Evolutionary conservation across 371 early-diverging fungal species (phyloP).

Genomic region (Mortierella sp.): DNA sequence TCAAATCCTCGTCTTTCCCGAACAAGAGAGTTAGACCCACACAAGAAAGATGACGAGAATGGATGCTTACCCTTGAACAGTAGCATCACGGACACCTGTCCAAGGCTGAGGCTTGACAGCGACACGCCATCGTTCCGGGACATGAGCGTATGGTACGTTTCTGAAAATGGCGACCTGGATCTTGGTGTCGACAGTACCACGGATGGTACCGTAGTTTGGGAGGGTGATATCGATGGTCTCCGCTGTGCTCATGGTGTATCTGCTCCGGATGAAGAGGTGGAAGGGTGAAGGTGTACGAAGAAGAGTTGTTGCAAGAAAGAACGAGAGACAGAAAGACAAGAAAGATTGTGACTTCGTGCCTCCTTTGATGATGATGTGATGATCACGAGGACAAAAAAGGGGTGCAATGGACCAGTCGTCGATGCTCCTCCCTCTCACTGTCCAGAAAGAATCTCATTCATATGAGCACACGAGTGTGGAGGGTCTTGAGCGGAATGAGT

Average conservation of each 20-base stretch:
- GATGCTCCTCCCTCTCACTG: no score
- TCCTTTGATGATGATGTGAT: no score
- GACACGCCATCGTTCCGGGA: conserved; percentile 39
- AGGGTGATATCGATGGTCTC: conserved; percentile 9
- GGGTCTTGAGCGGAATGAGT: no score
- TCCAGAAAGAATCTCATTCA: no score
- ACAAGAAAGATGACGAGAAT: background rate
- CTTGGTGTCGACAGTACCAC: background rate
- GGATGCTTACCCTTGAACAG: conserved; percentile 31
- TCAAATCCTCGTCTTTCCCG: background rate
- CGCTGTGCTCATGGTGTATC: background rate
- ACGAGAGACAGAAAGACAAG: no score
- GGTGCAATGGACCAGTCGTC: no score
- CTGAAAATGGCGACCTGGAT: conserved; percentile 22
- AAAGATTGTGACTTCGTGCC: no score
- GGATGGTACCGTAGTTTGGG: conserved; percentile 1
- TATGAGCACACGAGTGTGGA: no score
- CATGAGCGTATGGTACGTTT: conserved; percentile 39
- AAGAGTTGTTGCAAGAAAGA: background rate
- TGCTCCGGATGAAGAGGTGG: no score
- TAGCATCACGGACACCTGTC: conserved; percentile 45
- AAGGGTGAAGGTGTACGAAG: no score
- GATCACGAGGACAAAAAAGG: no score
- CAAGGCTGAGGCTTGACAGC: conserved; percentile 43
- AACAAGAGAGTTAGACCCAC: background rate